Evolutionary conservation across 768 basidiomycete genomes (phyloP), one percentile per base, ranked within the genome.

Genomic region (Udeniomyces megalosporus): DNA sequence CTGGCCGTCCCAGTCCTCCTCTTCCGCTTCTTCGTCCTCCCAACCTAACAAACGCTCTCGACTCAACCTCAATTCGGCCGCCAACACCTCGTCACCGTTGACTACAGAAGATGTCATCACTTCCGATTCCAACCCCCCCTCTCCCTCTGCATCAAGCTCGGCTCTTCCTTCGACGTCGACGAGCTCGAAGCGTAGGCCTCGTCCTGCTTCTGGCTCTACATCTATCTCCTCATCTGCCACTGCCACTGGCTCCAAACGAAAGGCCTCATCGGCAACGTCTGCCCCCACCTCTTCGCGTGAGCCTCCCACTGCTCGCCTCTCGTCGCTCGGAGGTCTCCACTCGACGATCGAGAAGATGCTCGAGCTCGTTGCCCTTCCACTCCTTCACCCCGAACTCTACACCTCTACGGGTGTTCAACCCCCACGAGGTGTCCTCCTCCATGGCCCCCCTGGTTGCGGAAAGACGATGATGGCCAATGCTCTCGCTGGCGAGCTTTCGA

Each of bases 381-480:
- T 99, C 1, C 83, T 84, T 57, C 92, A 96, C 74, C 95, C 95
- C 0, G 95, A 99, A 72, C 82, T 99, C 7, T 97, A 96, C 75
- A 74, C 88, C 4, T 85, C 91, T 67, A 92, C 90, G 0, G 93
- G 95, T 1, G 85, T 95, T 2, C 84, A 87, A 66, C 85, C 92
- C 4, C 91, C 93, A 0, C 76, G 92, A 51, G 95, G 95, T 12
- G 89, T 99, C 0, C 73, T 99, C 24, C 73, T 99, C 10, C 87
- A 96, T 72, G 95, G 95, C 1, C 93, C 95, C 5, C 91, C 93
- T 0, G 95, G 93, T 15, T 96, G 92, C 69, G 95, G 95, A 4
- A 99, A 99, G 75, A 97, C 95, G 0, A 74, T 93, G 66, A 74
- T 97, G 22, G 93, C 92, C 15, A 85, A 91, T 71, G 95, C 92